A percentile compares a stretch with the other conserved stretches of the same genome.
These are phyloP conservation scores for Craspedostauros australis DNA, from an alignment of 108 stramenopile genomes.

Conservation along the genomic window DNA sequence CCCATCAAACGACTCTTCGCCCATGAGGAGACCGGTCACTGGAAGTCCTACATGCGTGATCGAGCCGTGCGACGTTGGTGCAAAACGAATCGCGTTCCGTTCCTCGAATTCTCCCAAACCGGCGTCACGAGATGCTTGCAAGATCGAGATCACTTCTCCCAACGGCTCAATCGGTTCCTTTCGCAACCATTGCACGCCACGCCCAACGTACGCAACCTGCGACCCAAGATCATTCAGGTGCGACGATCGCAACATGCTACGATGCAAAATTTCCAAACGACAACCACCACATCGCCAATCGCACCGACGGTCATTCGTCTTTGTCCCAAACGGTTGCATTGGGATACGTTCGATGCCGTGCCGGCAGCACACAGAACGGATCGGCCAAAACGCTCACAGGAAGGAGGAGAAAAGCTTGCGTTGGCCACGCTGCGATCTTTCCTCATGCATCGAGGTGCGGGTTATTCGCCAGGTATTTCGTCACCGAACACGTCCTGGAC, in stretches of 20 bases:
- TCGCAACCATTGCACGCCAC: constrained; percentile 31
- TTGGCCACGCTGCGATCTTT: constrained; percentile 45
- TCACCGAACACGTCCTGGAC: constrained; percentile 65
- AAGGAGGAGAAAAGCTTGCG: constrained; percentile 52
- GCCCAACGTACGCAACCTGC: constrained; percentile 12
- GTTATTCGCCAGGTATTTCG: constrained; percentile 54
- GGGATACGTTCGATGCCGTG: constrained; percentile 24
- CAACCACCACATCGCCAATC: neutral
- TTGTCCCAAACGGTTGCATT: too few species aligned
- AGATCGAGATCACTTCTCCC: constrained; percentile 48
- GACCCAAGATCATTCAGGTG: too few species aligned
- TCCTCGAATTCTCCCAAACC: constrained; percentile 52
- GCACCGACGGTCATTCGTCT: too few species aligned
- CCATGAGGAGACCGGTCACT: constrained; percentile 63
- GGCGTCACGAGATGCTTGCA: constrained; percentile 55
- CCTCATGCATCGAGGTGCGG: constrained; percentile 37
- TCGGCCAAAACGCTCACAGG: constrained; percentile 38
- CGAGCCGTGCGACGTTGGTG: constrained; percentile 59
- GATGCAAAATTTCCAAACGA: too few species aligned
- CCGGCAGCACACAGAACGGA: constrained; percentile 40
- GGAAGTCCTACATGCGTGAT: constrained; percentile 56
- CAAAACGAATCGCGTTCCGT: constrained; percentile 26
- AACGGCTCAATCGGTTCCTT: constrained; percentile 39
- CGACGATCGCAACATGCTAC: too few species aligned
- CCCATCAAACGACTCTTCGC: constrained; percentile 48